phyloP scores from a whole-genome alignment of 2,329 filamentous ascomycete genomes.

The Aspergillus sclerotialis region DNA sequence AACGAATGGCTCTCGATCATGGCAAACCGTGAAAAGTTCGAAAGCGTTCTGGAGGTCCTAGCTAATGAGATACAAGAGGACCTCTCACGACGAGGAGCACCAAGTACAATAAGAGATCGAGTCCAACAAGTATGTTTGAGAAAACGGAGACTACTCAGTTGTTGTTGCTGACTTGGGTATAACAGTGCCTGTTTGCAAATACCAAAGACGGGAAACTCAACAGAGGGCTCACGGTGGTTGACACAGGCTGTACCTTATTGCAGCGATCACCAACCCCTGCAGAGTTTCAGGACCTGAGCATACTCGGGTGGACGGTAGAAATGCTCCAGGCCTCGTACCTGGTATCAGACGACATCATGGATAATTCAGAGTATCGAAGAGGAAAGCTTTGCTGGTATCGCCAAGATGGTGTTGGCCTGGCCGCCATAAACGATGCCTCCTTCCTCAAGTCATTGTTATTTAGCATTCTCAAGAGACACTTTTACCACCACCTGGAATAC shows the following conservation, averaged over 20 bases:
- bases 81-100: too few species aligned
- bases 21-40: too few species aligned
- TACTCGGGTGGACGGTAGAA: slow-evolving; percentile 99
- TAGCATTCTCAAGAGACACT: slow-evolving; percentile 85
- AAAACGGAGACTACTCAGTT: too few species aligned
- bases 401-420: slow-evolving; percentile 79
- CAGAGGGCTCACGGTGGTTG: slow-evolving; percentile 94
- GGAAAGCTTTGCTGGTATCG: slow-evolving; percentile 96
- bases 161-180: too few species aligned
- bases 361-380: slow-evolving; percentile 86
- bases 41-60: too few species aligned
- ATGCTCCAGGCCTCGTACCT: slow-evolving; percentile 98
- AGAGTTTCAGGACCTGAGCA: slow-evolving; percentile 81
- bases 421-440: slow-evolving; percentile 98
- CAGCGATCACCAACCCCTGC: slow-evolving; percentile 64
- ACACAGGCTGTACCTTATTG: slow-evolving; percentile 76
- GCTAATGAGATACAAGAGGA: too few species aligned
- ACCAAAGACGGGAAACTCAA: slow-evolving; percentile 96
- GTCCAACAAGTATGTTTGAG: too few species aligned
- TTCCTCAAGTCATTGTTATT: slow-evolving; percentile 91
- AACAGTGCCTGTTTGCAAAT: too few species aligned
- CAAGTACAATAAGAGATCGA: too few species aligned
- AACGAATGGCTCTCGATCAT: too few species aligned
- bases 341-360: slow-evolving; percentile 98
- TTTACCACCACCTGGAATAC: slow-evolving; percentile 79